Base-by-base conservation (phyloP, 2,329 filamentous ascomycete species). In the Fusarium virguliforme region DNA sequence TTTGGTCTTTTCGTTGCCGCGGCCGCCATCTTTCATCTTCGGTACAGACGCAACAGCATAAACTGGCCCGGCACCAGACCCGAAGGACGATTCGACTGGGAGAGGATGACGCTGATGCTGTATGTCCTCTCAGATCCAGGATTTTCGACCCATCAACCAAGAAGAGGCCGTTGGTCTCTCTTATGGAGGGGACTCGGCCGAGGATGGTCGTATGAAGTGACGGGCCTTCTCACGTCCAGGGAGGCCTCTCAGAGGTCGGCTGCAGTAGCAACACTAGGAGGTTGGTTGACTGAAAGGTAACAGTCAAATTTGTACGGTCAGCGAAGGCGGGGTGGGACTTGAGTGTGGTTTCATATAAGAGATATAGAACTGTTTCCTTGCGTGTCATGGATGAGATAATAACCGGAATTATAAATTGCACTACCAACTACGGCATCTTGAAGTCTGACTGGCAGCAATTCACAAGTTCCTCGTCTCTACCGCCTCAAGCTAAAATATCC, bases 1-100 rank as follows among this genome's bases (percentile, higher is more conserved):
- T 90, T 91, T 65, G 82, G 81, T 18, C 78, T 89, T 30, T 91
- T 91, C 71, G 76, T 87, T 32, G 58, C 83, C 4, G 82, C 83
- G 1, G 82, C 86, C 0, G 65, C 82, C 3, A 64, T 85, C 1
- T 89, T 89, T 76, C 84, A 89, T 68, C 51, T 65, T 9, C 72
- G 78, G 12, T 71, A 76, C 53, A 54, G 64, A 26, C 57, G 63
- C 10, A 18, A 22, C 26, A 50, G 50, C 41, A 58, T 60, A 48
- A 35, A 15, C 30, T 55, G 59, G 59, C 35, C 38, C 1, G 26
- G 35, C 13, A 51, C 30, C 40, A 18, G 63, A 57, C 2, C 35
- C 7, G 18, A 40, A 28, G 22, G n/a, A 6, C 22, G 10, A 2
- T 57, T 80, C 6, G 64, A 75, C 1, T 84, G 82, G 82, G 60